Evolutionary conservation across 768 basidiomycete species (phyloP).

Genomic region (Clitopilus hobsonii): DNA sequence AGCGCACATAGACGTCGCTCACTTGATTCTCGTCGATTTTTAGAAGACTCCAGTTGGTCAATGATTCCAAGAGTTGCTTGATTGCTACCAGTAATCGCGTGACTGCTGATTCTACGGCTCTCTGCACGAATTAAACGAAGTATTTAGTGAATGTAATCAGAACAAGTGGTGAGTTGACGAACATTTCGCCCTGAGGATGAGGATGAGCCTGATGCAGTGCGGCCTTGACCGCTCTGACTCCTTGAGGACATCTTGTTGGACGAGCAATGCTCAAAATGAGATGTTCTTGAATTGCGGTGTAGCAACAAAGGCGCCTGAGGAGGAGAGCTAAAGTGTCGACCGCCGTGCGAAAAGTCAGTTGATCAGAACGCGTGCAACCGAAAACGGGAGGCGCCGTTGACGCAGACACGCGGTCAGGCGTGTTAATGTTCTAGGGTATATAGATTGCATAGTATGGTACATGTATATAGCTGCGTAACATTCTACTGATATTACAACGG

Average conservation of each 20-base stretch:
- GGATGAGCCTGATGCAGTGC: slow-evolving; percentile 45
- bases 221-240: slow-evolving; percentile 19
- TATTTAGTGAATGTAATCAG: slow-evolving; percentile 3
- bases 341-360: slow-evolving; percentile 8
- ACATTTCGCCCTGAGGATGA: slow-evolving; percentile 37
- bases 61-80: slow-evolving; percentile 87
- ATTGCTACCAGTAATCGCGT: slow-evolving; percentile 92
- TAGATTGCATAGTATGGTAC: neutral
- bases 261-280: neutral
- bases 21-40: slow-evolving; percentile 74
- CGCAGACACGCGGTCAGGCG: neutral
- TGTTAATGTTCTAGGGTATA: neutral
- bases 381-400: neutral
- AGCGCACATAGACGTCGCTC: slow-evolving; percentile 93
- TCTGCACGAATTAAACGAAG: slow-evolving; percentile 31
- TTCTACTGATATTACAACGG: slow-evolving; percentile 14
- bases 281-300: too few species aligned
- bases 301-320: slow-evolving; percentile 3
- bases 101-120: slow-evolving; percentile 85
- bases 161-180: slow-evolving; percentile 27
- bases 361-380: neutral
- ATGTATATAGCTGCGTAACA: too few species aligned
- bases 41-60: slow-evolving; percentile 79
- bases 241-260: neutral
- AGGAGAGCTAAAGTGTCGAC: slow-evolving; percentile 1